Base-by-base conservation (phyloP, 495 filamentous ascomycete species). In the Gamarada debralockiae region DNA sequence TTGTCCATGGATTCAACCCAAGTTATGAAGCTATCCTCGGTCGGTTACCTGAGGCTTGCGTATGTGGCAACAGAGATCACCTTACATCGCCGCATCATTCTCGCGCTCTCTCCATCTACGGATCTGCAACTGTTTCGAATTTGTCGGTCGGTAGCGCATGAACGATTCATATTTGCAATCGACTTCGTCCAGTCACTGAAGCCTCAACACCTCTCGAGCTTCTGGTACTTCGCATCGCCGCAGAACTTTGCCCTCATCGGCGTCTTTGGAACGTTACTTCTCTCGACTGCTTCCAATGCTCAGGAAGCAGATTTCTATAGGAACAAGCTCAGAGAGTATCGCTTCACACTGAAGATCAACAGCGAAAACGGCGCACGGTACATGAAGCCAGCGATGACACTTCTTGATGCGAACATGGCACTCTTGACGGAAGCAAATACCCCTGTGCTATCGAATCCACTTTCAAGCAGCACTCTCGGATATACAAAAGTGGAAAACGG, bases 301-400 rank as follows among this genome's bases (percentile, higher is more conserved):
- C 91, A 97, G 65, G 93, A 98, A 69, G 88, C 88, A 8, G 90
- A 93, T 12, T 97, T 95, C 74, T 98, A 98, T 68, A 82, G 85
- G 21, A 76, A 84, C 2, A 76, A 93, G 4, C 73, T 97, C 12
- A 81, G 82, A 57, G 93, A 98, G 71, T 96, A 95, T 66, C 76
- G 89, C 44, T 98, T 93, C 93, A 97, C 90, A 1, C 73, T 98
- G 60, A 85, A 83, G 34, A 91, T 97, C 39, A 90, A 84, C 68
- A 83, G 81, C 56, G 89, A 90, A 62, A 84, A 87, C 43, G 92
- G 92, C 3, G 60, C 60, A 12, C 45, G 39, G 45, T 63, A 63
- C 29, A 59, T 63, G 60, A 59, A 57, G 34, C 56, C 60, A 3
- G 60, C 60, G 15, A 59, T 63, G 56, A 22, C 50, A 12, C 36